Conservation (phyloP, 192 early-diverging fungal species). For the Borealophlyctis nickersoniae region DNA sequence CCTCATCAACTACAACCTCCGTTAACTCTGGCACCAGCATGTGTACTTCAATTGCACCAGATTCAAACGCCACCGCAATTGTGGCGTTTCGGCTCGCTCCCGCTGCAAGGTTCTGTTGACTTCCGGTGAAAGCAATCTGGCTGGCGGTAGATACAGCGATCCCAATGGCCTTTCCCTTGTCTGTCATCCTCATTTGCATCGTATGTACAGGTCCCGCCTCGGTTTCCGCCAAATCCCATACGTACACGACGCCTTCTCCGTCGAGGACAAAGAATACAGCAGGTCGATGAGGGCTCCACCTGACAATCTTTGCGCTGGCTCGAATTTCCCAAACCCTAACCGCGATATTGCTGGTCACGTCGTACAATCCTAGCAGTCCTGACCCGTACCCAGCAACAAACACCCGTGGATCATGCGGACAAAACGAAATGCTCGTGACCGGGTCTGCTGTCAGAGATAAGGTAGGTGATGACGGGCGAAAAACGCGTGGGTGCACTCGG, state of each 20-base stretch:
- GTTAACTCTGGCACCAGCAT: slow-evolving; percentile 28
- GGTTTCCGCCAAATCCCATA: slow-evolving; percentile 45
- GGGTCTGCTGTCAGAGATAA: slow-evolving; percentile 17
- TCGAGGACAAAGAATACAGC: slow-evolving; percentile 46
- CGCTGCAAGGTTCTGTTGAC: slow-evolving; percentile 17
- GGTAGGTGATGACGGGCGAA: background rate
- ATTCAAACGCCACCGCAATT: slow-evolving; percentile 27
- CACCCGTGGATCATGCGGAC: slow-evolving; percentile 19
- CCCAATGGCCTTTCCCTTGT: slow-evolving; percentile 1
- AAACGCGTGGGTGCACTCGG: slow-evolving; percentile 19
- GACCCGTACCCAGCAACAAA: slow-evolving; percentile 44
- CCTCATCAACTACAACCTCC: slow-evolving; percentile 41
- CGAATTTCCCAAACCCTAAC: background rate
- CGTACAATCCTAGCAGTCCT: slow-evolving; percentile 37
- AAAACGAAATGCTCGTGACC: slow-evolving; percentile 25
- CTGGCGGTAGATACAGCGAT: slow-evolving; percentile 14
- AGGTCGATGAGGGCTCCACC: slow-evolving; percentile 48
- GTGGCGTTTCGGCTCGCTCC: slow-evolving; percentile 23
- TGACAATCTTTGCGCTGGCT: slow-evolving; percentile 10
- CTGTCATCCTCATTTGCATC: slow-evolving; percentile 2
- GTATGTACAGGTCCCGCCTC: slow-evolving; percentile 14
- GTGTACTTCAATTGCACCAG: slow-evolving; percentile 36
- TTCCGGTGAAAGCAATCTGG: background rate
- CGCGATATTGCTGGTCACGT: too few relatives aligned
- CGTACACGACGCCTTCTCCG: slow-evolving; percentile 16